A percentile compares a stretch with the other conserved stretches of the same genome.
These are phyloP conservation scores for Apiotrichum siamense DNA, from an alignment of 1,284 basidiomycete genomes.

Conservation along the genomic window DNA sequence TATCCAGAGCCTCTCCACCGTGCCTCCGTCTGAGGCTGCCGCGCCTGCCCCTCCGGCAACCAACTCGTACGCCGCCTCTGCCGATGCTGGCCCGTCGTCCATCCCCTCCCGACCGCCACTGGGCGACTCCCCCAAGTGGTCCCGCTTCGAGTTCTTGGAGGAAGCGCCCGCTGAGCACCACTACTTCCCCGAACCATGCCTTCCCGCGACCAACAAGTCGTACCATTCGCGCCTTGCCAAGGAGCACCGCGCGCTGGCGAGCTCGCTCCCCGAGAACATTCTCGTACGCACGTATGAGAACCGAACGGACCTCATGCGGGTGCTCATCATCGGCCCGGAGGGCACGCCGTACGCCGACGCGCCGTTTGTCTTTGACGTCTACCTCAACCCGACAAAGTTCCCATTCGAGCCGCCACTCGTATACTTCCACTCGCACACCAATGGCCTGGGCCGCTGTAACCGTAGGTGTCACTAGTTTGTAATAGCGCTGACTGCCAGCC, in stretches of 20 bases:
- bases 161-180: constrained; percentile 73
- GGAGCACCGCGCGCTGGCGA: constrained; percentile 74
- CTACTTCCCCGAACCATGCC: constrained; percentile 54
- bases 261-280: constrained; percentile 60
- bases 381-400: constrained; percentile 73
- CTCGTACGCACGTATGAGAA: constrained; percentile 58
- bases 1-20: not conserved
- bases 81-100: not conserved
- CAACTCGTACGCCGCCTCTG: not conserved
- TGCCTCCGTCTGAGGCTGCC: not conserved
- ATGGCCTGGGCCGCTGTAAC: constrained; percentile 78
- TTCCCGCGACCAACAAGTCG: constrained; percentile 59
- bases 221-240: constrained; percentile 70
- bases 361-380: constrained; percentile 91
- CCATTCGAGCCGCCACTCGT: constrained; percentile 80
- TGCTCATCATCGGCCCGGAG: constrained; percentile 83
- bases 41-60: not conserved
- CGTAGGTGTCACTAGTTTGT: constrained; percentile 5
- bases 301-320: constrained; percentile 75
- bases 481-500: constrained; percentile 42
- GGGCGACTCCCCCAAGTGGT: constrained; percentile 52
- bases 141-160: constrained; percentile 68
- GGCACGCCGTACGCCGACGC: constrained; percentile 91
- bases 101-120: constrained; percentile 1
- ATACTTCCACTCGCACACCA: constrained; percentile 89